phyloP scores from a whole-genome alignment of 352 stramenopile species.

The Lagenidium giganteum region DNA sequence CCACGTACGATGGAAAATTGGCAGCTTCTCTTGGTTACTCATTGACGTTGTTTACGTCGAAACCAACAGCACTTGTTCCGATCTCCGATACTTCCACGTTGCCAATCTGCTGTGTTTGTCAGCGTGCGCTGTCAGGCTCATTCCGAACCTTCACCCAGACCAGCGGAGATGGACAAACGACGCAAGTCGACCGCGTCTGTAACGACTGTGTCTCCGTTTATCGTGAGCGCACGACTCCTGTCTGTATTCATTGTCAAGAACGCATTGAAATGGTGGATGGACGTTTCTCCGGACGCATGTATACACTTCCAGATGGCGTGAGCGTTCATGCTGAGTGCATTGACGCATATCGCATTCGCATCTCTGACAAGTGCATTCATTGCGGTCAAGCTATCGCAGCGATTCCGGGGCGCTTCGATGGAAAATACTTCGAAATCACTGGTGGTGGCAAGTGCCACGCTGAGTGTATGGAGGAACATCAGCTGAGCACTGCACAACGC shows the following conservation, averaged over 20 bases:
- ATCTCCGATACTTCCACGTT: conserved; percentile 27
- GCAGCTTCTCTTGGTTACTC: conserved; percentile 12
- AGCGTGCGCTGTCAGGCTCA: conserved; percentile 20
- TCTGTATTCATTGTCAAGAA: conserved; percentile 70
- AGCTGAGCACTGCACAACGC: conserved; percentile 63
- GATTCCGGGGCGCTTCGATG: conserved; percentile 71
- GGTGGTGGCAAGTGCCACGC: conserved; percentile 74
- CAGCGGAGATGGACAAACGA: conserved; percentile 5
- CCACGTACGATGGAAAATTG: conserved; percentile 24
- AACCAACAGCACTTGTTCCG: conserved; percentile 21
- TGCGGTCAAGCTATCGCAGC: conserved; percentile 74
- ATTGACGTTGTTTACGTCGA: conserved; percentile 22
- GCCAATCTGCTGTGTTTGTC: conserved; percentile 30
- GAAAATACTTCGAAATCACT: conserved; percentile 75
- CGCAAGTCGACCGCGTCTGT: conserved; percentile 70
- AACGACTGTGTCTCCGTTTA: conserved; percentile 74
- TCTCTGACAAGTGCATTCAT: conserved; percentile 74
- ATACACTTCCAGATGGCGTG: conserved; percentile 68
- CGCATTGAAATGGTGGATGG: conserved; percentile 72
- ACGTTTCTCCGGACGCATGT: conserved; percentile 76
- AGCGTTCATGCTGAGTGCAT: conserved; percentile 82
- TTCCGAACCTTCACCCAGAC: conserved; percentile 30
- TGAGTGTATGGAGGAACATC: conserved; percentile 79
- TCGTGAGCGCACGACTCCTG: conserved; percentile 64
- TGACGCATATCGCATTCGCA: conserved; percentile 80